These are phyloP conservation scores for Eucalyptus paniculata DNA, from an alignment of 345 rosid species.

Conservation along the genomic window DNA sequence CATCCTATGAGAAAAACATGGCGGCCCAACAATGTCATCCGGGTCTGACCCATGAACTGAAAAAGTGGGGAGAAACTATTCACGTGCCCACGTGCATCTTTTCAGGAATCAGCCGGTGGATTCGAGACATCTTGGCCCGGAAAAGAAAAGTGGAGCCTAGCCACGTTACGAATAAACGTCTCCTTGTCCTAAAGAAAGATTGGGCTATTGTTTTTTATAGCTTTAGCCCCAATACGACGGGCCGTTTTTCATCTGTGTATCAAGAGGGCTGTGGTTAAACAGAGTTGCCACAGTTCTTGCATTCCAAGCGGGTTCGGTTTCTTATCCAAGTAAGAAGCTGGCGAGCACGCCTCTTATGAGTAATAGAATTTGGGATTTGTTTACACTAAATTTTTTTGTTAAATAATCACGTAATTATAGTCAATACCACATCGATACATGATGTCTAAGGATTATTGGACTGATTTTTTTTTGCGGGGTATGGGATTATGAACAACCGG, in stretches of 20 bases:
- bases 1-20: background rate
- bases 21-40: background rate
- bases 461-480: background rate
- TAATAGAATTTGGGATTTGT: background rate
- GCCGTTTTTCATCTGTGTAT: background rate
- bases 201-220: background rate
- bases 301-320: background rate
- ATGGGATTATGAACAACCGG: background rate
- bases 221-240: background rate
- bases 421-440: background rate
- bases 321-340: background rate
- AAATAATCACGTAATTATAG: background rate
- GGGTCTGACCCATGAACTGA: background rate
- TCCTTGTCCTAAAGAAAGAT: background rate
- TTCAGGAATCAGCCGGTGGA: background rate
- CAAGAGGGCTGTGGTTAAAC: no score
- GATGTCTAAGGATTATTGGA: background rate
- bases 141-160: background rate
- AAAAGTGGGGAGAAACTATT: background rate
- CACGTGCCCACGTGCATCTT: background rate
- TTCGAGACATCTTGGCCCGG: background rate
- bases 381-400: background rate
- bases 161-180: background rate
- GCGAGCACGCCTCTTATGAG: background rate
- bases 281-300: background rate